These are phyloP conservation scores for Trypanosoma avium DNA, from an alignment of 208 protist genomes.

Conservation along the genomic window DNA sequence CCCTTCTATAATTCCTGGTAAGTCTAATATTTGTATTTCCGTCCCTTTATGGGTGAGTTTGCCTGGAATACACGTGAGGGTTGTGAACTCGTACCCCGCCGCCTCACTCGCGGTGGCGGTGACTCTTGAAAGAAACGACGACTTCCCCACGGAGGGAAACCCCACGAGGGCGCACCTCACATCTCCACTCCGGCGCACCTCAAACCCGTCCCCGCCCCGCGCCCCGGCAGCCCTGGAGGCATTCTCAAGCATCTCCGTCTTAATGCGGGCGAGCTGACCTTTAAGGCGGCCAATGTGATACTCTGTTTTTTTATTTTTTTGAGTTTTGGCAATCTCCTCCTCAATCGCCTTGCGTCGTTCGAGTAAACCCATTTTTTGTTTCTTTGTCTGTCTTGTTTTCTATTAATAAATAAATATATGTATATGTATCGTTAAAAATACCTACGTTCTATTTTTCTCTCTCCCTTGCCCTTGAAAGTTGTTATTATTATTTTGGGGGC, in stretches of 20 bases:
- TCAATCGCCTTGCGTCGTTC: constrained; percentile 98
- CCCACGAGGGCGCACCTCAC: constrained; percentile 90
- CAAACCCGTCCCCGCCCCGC: constrained; percentile 90
- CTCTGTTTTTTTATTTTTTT: constrained; percentile 99
- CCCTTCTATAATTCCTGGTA: constrained; percentile 99
- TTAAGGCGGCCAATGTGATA: constrained; percentile 96
- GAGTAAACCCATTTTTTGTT: constrained; percentile 92
- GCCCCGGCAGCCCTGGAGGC: constrained; percentile 68
- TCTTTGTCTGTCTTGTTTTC: not conserved
- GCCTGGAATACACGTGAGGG: constrained; percentile 98
- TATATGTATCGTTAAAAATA: no score
- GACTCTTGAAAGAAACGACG: constrained; percentile 96
- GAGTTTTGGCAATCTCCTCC: constrained; percentile 96
- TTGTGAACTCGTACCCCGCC: constrained; percentile 99
- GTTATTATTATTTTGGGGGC: no score
- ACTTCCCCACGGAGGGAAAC: constrained; percentile 98
- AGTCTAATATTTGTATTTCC: constrained; percentile 98
- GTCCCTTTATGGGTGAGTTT: constrained; percentile 95
- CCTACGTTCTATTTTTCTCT: constrained; percentile 1
- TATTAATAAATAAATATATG: no score
- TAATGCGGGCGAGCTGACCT: constrained; percentile 95
- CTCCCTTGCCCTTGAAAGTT: not conserved
- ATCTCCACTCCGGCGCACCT: constrained; percentile 95
- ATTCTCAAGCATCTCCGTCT: constrained; percentile 93
- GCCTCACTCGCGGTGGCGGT: constrained; percentile 96